Evolutionary conservation across 805 yeast species (phyloP), one percentile per base, ranked within the genome.

Genomic region (Cyberlindnera bimundalis): DNA sequence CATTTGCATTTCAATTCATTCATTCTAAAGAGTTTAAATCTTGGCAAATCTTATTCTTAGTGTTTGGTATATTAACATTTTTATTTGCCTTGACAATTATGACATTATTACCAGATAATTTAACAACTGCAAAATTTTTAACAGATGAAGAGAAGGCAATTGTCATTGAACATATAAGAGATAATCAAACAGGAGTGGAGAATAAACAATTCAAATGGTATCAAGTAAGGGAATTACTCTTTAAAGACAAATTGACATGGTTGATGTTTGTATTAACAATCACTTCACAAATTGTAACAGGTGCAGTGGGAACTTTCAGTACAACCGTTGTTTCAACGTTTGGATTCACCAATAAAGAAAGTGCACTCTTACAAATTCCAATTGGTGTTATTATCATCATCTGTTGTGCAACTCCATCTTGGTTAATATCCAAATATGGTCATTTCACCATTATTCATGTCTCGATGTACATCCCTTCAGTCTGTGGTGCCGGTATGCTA

Each of bases 1-100:
- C 74, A 0, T 76, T 66, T 58, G 78, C 71, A 0, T 77, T 78
- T 53, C 78, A 74, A 50, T 76, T 72, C 50, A 70, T 77, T 23
- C 56, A 59, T 33, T 63, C 62, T 13, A 59, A 65, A 12, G 27
- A 15, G 11, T 64, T 76, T 33, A 47, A 64, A 16, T 69, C 79
- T 13, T 78, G 82, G 83, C 80, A 76, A 56, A 74, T 77, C 28
- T 64, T 76, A 56, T 78, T 76, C 53, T 52, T 78, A 25, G 68
- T 76, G 3, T 70, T 78, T 51, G 84, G 84, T 3, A 35, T 71
- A 4, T 47, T 74, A 11, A 78, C 82, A 3, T 56, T 74, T 3
- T 33, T 62, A 1, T 74, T 74, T 56, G 82, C 81, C 3, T 25
- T 71, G 1, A 27, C 67, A 2, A 64, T 73, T 4, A 58, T 62